Base-by-base conservation (phyloP, 352 stramenopile species). In the Plasmopara halstedii region DNA sequence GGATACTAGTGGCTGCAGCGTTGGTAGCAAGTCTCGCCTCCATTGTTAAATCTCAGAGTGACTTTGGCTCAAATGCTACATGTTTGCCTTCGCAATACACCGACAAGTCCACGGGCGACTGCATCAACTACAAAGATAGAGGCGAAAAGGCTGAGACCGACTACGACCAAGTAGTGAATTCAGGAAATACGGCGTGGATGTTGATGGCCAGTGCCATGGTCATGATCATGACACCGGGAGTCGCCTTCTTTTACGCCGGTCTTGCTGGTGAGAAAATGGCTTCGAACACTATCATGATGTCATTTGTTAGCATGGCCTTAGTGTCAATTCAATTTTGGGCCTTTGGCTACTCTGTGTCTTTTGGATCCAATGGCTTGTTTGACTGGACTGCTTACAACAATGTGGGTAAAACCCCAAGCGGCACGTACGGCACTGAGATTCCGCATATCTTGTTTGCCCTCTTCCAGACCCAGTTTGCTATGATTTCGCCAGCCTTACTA, bases 381-480 rank as follows among this genome's bases (percentile, higher is more conserved):
- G 57, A 62, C 23, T 87, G 72, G 66, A 41, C 65, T 5, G 62
- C 50, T 8, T 83, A 85, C 54, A 74, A 78, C 42, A 46, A 83
- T 61, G 69, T 86, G 10, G 64, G 51, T n/a, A 52, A 53, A 14
- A 52, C 46, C 17, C 53, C 63, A 6, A 70, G 64, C 36, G 70
- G 68, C 38, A 66, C 72, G 1, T 87, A 88, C 50, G 75, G 70
- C 17, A 51, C 57, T 17, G 37, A 63, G 17, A 85, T 90, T 48
- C 83, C 83, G 8, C 67, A 85, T 42, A 64, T 76, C 17, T 39
- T 88, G 18, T 89, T 83, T 53, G 75, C 76, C 23, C 66, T 90
- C 47, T 94, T 85, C 57, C 83, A 94, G 58, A 85, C 74, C 11
- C 76, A 85, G 42, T 94, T 91, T 45, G 83, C 83, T 10, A 82